phyloP scores from a whole-genome alignment of 805 yeast species.

The Cyberlindnera saturnus region DNA sequence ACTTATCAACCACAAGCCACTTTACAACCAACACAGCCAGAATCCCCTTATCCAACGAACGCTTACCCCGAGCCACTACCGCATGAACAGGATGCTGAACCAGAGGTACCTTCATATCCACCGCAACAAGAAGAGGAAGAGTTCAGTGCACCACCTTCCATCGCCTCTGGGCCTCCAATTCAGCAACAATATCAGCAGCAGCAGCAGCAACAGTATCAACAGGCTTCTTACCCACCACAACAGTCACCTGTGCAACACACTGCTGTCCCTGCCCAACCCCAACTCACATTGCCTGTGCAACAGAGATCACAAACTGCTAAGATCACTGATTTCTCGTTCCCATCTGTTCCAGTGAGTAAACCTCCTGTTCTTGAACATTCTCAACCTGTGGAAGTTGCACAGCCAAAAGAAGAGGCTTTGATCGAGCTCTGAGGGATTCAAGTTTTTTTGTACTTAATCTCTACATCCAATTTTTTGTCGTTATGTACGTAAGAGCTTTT shows the following conservation, averaged over 20 bases:
- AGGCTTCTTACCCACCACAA: conserved; percentile 8
- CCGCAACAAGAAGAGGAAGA: conserved; percentile 14
- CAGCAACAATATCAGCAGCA: conserved; percentile 9
- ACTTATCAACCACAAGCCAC: conserved; percentile 2
- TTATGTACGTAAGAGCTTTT: not conserved
- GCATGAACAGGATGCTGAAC: not conserved
- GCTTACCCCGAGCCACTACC: conserved; percentile 7
- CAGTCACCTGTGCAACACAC: not conserved
- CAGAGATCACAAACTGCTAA: conserved; percentile 2
- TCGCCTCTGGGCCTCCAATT: conserved; percentile 1
- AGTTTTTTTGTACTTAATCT: not conserved
- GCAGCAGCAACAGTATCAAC: conserved; percentile 3
- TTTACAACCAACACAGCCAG: conserved; percentile 1
- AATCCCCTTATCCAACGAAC: conserved; percentile 10
- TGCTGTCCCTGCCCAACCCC: conserved; percentile 5
- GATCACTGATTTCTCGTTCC: conserved; percentile 33
- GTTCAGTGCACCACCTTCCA: conserved; percentile 17
- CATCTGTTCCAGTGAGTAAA: conserved; percentile 33
- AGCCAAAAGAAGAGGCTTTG: conserved; percentile 17
- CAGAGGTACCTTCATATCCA: conserved; percentile 5
- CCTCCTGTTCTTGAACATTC: conserved; percentile 7
- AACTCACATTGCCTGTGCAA: conserved; percentile 7
- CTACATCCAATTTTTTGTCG: not conserved
- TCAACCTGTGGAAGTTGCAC: conserved; percentile 8
- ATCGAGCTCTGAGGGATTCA: conserved; percentile 27